Evolutionary conservation across 2,329 filamentous ascomycete genomes (phyloP).

Genomic region (Hymenoscyphus fructigenus): DNA sequence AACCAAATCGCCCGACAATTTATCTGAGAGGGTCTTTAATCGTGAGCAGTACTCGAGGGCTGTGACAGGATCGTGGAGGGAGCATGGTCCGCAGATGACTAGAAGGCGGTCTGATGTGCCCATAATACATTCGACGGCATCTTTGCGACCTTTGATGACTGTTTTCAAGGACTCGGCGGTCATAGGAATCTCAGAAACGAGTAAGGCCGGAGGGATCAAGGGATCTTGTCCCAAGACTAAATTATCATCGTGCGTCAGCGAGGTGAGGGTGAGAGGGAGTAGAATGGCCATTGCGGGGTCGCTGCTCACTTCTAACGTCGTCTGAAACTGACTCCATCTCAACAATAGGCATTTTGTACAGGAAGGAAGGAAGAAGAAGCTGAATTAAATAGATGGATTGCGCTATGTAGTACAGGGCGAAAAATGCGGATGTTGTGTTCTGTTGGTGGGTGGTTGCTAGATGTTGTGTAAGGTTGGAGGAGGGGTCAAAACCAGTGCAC

Average conservation of each 20-base stretch:
- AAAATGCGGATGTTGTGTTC: background rate
- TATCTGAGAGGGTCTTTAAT: conserved; percentile 74
- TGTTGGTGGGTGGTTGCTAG: background rate
- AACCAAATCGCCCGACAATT: conserved; percentile 78
- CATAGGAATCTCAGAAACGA: conserved; percentile 82
- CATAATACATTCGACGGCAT: conserved; percentile 45
- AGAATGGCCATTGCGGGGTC: conserved; percentile 22
- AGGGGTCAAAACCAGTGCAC: too few species aligned
- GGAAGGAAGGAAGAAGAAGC: conserved; percentile 7
- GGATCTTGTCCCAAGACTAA: conserved; percentile 92
- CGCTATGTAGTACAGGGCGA: conserved; percentile 11
- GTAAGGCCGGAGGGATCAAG: conserved; percentile 82
- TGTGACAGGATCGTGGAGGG: conserved; percentile 87
- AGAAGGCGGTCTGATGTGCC: conserved; percentile 70
- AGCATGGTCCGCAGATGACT: conserved; percentile 93
- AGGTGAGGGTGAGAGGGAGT: background rate
- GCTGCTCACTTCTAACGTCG: conserved; percentile 50
- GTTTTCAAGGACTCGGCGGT: conserved; percentile 61
- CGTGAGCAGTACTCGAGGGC: conserved; percentile 86
- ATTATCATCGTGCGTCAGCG: background rate
- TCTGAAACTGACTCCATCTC: conserved; percentile 41
- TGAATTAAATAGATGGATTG: conserved; percentile 1
- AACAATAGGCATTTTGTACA: conserved; percentile 32
- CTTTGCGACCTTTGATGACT: conserved; percentile 68
- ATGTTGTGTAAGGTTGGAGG: background rate